A percentile compares a stretch with the other conserved stretches of the same genome.
Evolutionary conservation across 1,284 basidiomycete genomes (phyloP).

Genomic region (Ustilago esculenta): DNA sequence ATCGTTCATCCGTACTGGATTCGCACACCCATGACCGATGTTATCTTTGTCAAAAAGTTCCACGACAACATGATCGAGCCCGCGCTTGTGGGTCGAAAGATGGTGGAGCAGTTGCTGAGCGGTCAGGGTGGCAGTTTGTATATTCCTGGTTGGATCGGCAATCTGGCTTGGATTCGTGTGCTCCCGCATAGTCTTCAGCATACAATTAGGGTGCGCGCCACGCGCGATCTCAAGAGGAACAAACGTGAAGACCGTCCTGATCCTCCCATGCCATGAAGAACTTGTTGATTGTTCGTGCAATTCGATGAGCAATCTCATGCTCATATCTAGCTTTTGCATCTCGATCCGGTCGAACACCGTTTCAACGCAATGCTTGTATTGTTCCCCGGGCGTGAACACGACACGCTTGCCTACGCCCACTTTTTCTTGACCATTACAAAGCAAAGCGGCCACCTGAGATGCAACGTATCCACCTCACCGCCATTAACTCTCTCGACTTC

Average conservation of each 20-base stretch:
- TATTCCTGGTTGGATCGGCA: conserved; percentile 38
- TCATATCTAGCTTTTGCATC: too few species aligned
- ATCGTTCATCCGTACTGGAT: conserved; percentile 42
- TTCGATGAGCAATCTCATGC: too few species aligned
- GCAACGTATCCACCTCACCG: conserved; percentile 23
- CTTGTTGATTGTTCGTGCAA: too few species aligned
- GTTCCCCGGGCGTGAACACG: too few species aligned
- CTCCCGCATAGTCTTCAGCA: conserved; percentile 29
- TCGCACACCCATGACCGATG: conserved; percentile 2
- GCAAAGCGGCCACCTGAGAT: conserved; percentile 45
- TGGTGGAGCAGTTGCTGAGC: conserved; percentile 27
- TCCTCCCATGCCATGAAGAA: conserved; percentile 13
- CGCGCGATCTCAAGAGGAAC: conserved; percentile 15
- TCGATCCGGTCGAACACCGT: too few species aligned
- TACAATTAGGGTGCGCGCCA: conserved; percentile 9
- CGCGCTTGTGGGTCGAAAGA: conserved; percentile 9
- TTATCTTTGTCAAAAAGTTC: conserved; percentile 10
- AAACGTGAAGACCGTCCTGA: conserved; percentile 5
- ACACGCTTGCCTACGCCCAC: too few species aligned
- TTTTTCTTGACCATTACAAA: conserved; percentile 52
- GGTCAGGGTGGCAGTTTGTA: conserved; percentile 39
- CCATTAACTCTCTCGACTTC: conserved; percentile 19
- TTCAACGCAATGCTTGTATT: too few species aligned
- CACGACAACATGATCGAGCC: conserved; percentile 27
- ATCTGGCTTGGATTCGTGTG: conserved; percentile 16